phyloP scores from a whole-genome alignment of 805 yeast genomes.

The Pichia thaimueangensis region DNA sequence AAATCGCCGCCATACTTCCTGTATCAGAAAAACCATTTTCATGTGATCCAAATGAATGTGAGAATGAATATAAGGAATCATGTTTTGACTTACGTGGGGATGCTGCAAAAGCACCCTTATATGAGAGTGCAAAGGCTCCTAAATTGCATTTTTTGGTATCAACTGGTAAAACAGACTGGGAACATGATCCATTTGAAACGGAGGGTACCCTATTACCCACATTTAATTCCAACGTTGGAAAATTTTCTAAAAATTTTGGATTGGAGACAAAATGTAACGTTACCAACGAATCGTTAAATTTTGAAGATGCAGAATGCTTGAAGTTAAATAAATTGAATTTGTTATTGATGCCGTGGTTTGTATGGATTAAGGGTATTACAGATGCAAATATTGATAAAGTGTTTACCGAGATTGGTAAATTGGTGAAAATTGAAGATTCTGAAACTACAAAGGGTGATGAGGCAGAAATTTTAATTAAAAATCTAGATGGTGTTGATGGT shows the following conservation, averaged over 20 bases:
- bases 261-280: constrained; percentile 16
- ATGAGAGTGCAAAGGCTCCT: constrained; percentile 65
- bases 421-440: constrained; percentile 29
- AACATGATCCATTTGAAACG: constrained; percentile 53
- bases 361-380: constrained; percentile 54
- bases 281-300: constrained; percentile 16
- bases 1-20: constrained; percentile 34
- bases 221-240: constrained; percentile 18
- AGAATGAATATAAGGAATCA: constrained; percentile 20
- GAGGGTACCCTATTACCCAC: constrained; percentile 26
- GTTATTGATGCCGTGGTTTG: constrained; percentile 65
- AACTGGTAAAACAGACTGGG: constrained; percentile 84
- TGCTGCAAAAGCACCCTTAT: constrained; percentile 36
- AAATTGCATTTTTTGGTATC: constrained; percentile 73
- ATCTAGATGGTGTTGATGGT: constrained; percentile 23
- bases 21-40: constrained; percentile 44
- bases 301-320: constrained; percentile 29
- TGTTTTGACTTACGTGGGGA: constrained; percentile 34
- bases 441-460: constrained; percentile 18
- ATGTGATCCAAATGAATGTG: constrained; percentile 46
- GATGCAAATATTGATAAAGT: constrained; percentile 38
- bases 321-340: constrained; percentile 49
- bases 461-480: constrained; percentile 5
- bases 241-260: constrained; percentile 1
- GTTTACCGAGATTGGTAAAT: constrained; percentile 36